These are phyloP conservation scores for Aureobasidium mangrovei DNA, from an alignment of 2,329 filamentous ascomycete species.

Conservation along the genomic window DNA sequence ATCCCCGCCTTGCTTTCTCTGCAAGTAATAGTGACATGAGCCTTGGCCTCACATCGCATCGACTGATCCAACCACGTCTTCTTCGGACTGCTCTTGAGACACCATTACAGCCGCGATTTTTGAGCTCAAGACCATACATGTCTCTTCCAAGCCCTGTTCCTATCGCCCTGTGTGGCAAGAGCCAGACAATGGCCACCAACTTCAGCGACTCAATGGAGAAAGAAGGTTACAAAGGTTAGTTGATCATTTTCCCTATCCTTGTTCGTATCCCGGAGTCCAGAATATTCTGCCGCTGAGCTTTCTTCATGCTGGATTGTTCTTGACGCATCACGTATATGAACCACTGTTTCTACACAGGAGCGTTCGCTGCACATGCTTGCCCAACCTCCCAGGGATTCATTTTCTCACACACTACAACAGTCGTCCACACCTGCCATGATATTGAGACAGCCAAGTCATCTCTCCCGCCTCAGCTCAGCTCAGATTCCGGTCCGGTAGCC, in stretches of 20 bases:
- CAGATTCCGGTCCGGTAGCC: background rate
- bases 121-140: background rate
- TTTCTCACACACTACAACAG: background rate
- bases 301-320: background rate
- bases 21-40: too few species aligned
- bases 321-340: background rate
- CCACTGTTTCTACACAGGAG: too few species aligned
- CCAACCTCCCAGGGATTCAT: background rate
- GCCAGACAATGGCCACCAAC: constrained; percentile 1
- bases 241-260: background rate
- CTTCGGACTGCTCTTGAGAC: too few species aligned
- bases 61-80: too few species aligned
- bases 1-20: too few species aligned
- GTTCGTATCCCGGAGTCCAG: too few species aligned
- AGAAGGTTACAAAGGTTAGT: constrained; percentile 4
- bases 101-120: background rate
- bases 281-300: background rate
- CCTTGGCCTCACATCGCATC: too few species aligned
- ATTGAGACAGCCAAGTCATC: background rate
- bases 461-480: background rate
- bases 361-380: background rate
- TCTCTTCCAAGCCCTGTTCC: constrained; percentile 6
- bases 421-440: constrained; percentile 11
- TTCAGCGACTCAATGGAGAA: background rate
- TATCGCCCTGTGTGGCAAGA: constrained; percentile 11